These are phyloP conservation scores for Mycena venus DNA, from an alignment of 768 basidiomycete genomes.

Conservation along the genomic window DNA sequence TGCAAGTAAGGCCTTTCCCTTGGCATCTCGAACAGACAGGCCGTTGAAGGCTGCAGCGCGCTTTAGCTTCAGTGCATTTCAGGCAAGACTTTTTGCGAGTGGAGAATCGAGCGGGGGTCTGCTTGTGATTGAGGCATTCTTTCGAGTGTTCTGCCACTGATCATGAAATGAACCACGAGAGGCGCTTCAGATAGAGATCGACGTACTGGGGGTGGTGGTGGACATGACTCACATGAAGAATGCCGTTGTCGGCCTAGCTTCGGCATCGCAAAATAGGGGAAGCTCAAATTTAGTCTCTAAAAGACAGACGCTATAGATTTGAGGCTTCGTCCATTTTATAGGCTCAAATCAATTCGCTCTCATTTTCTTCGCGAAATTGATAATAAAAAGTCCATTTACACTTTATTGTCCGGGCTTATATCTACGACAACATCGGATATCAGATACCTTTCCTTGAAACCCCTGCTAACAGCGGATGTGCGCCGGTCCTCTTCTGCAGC, in stretches of 20 bases:
- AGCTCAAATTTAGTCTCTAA: no score
- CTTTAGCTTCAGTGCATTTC: slow-evolving; percentile 25
- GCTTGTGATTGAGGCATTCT: neutral
- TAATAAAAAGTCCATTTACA: no score
- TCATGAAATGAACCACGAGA: neutral
- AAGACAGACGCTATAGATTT: no score
- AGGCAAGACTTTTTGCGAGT: slow-evolving; percentile 28
- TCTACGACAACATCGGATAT: slow-evolving; percentile 6
- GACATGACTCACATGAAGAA: no score
- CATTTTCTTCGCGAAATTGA: no score
- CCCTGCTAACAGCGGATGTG: neutral
- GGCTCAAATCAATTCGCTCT: no score
- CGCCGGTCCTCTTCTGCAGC: slow-evolving; percentile 19
- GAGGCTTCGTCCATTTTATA: no score
- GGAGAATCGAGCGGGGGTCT: neutral
- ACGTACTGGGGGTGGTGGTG: neutral
- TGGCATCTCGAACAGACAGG: slow-evolving; percentile 24
- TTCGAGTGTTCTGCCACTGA: neutral
- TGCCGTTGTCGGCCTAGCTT: no score
- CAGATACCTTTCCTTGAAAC: neutral
- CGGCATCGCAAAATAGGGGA: no score
- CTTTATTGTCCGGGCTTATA: slow-evolving; percentile 17
- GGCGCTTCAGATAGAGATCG: neutral
- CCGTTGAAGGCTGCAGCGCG: slow-evolving; percentile 25
- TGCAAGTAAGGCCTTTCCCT: neutral